Conservation (phyloP, 352 stramenopile species). For the Blastocystis sp. region DNA sequence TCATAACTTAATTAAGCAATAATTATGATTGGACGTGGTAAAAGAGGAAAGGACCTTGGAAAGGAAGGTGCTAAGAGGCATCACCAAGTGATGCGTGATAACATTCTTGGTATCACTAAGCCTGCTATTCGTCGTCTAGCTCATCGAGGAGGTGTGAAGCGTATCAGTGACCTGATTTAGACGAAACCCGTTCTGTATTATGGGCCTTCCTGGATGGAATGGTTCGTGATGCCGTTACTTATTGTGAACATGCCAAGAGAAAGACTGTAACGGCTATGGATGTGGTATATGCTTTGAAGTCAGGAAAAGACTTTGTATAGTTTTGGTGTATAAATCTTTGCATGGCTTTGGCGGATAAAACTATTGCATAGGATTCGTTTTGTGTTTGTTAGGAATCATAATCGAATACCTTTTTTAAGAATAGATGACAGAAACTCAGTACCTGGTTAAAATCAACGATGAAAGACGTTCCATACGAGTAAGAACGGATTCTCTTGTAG, state of each 20-base stretch:
- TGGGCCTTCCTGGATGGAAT: too few relatives aligned
- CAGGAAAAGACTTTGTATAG: conserved; percentile 88
- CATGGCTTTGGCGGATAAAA: background rate
- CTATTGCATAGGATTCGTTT: background rate
- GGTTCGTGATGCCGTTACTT: too few relatives aligned
- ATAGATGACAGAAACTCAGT: background rate
- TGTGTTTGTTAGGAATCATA: background rate
- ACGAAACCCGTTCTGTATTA: conserved; percentile 70
- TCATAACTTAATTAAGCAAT: background rate
- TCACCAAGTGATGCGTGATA: conserved; percentile 86
- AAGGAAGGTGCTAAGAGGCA: conserved; percentile 91
- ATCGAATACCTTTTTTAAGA: background rate
- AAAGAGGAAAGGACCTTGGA: conserved; percentile 86
- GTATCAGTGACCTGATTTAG: conserved; percentile 69
- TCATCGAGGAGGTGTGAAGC: conserved; percentile 67
- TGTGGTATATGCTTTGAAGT: conserved; percentile 92
- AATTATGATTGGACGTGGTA: conserved; percentile 77
- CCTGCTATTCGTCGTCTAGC: conserved; percentile 68
- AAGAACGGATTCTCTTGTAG: background rate
- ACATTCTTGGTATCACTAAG: too few relatives aligned
- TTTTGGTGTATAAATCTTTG: conserved; percentile 68
- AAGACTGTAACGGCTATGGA: too few relatives aligned
- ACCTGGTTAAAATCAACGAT: background rate
- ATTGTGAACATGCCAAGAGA: too few relatives aligned
- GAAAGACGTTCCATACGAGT: background rate